These are phyloP conservation scores for Ustilago lituana DNA, from an alignment of 1,284 basidiomycete genomes.

Conservation along the genomic window DNA sequence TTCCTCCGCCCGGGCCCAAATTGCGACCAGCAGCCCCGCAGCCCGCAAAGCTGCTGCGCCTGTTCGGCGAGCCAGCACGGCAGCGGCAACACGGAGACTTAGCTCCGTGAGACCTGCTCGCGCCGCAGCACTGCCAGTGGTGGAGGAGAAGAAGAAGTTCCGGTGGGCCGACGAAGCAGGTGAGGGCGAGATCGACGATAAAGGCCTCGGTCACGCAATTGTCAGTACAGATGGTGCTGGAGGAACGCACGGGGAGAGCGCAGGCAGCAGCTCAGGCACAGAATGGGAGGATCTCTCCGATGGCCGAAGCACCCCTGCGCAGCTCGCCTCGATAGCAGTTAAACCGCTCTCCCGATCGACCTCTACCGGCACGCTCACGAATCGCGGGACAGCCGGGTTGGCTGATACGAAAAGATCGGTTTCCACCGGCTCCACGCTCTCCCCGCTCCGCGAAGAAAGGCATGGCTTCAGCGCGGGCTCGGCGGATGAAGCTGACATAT, in stretches of 20 bases:
- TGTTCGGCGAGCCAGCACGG: conserved; percentile 13
- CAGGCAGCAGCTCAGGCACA: conserved; percentile 24
- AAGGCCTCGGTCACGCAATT: conserved; percentile 67
- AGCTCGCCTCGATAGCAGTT: conserved; percentile 6
- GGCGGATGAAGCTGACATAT: conserved; percentile 29
- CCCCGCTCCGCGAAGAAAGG: conserved; percentile 13
- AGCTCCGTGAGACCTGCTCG: conserved; percentile 6
- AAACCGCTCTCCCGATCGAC: conserved; percentile 16
- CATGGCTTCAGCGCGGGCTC: not conserved
- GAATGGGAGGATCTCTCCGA: conserved; percentile 42
- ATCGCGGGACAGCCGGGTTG: no score
- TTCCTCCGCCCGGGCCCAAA: conserved; percentile 28
- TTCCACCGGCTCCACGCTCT: conserved; percentile 8
- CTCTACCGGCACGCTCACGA: no score
- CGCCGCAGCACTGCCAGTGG: conserved; percentile 2
- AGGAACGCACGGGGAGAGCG: not conserved
- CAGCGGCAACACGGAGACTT: conserved; percentile 10
- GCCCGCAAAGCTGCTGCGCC: conserved; percentile 10
- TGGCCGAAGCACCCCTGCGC: conserved; percentile 26
- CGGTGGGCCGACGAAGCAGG: conserved; percentile 90
- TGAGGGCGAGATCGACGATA: conserved; percentile 81
- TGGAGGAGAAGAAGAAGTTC: conserved; percentile 75
- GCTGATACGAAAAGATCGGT: conserved; percentile 9
- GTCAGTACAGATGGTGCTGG: not conserved
- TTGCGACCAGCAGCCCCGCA: conserved; percentile 13